Base-by-base conservation (phyloP, 1,284 basidiomycete genomes). In the Phellinidium pouzarii region DNA sequence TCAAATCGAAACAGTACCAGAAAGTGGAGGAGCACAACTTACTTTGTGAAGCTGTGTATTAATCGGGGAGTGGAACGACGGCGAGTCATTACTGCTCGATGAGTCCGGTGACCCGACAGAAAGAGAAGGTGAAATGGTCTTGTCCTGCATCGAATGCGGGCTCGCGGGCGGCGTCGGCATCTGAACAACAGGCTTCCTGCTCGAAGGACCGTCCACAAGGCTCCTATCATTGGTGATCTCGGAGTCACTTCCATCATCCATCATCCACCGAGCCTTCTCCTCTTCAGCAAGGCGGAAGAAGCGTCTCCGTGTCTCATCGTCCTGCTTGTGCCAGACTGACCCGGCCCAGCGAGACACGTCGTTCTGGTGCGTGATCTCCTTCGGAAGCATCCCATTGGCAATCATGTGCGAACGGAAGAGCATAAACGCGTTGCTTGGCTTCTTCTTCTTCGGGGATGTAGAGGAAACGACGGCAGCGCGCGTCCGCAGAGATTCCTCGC, bases 271-370 rank as follows among this genome's bases (percentile, higher is more conserved):
- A 23, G 14, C 14, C 48, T 41, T 50, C 20, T 42, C 48, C 26
- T 43, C 38, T 12, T 19, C 34, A 19, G 48, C 48, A n/a, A 42
- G 8, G n/a, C 43, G n/a, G 26, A 50, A 50, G 48, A 50, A 50
- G 19, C 29, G 37, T 20, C 8, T 23, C 14, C 41, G 38, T 25
- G 41, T 43, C 22, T 42, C 38, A n/a, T 29, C 25, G 38, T 41
- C 41, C 38, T 50, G 38, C 11, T 8, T n/a, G 19, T 29, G 38
- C 48, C 48, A 50, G 9, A 50, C n/a, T n/a, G n/a, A n/a, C n/a
- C n/a, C n/a, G n/a, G 48, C 48, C 43, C 48, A 3, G 48, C 48
- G 6, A 50, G 48, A 50, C 23, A 50, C 48, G 27, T 50, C 48
- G 27, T 46, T 46, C 48, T 50, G 48, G 25, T 50, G 48, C 22